phyloP scores from a whole-genome alignment of 768 basidiomycete genomes.

The Gelatoporia subvermispora region DNA sequence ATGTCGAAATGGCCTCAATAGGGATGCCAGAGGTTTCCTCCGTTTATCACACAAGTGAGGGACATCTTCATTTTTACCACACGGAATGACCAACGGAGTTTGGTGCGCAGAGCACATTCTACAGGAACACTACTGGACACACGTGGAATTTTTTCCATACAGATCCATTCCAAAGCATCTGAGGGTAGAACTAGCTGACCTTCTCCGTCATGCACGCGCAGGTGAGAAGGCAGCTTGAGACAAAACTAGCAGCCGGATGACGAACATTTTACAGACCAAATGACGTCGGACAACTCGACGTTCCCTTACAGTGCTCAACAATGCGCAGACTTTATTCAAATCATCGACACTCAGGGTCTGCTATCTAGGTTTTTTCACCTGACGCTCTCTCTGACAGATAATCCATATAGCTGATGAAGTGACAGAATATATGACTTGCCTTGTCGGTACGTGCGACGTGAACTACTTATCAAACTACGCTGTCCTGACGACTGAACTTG shows the following conservation, averaged over 20 bases:
- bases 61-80: neutral
- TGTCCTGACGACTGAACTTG: neutral
- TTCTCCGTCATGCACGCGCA: slow-evolving; percentile 18
- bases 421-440: slow-evolving; percentile 10
- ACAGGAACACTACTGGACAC: slow-evolving; percentile 25
- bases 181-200: slow-evolving; percentile 8
- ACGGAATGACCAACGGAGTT: neutral
- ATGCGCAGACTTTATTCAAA: slow-evolving; percentile 16
- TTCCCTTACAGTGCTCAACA: slow-evolving; percentile 19
- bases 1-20: slow-evolving; percentile 6
- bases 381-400: neutral
- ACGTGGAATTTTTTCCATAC: slow-evolving; percentile 24
- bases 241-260: neutral
- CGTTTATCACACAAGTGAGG: slow-evolving; percentile 7
- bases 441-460: slow-evolving; percentile 6
- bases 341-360: slow-evolving; percentile 9
- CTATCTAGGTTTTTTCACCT: neutral
- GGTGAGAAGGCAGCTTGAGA: slow-evolving; percentile 9
- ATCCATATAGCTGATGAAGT: neutral
- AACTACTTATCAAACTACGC: neutral
- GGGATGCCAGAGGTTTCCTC: slow-evolving; percentile 6
- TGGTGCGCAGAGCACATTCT: slow-evolving; percentile 7
- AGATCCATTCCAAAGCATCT: slow-evolving; percentile 5
- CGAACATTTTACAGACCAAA: slow-evolving; percentile 13
- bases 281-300: slow-evolving; percentile 20